Base-by-base conservation (phyloP, 106 monocot genomes). In the Phalaenopsis aphrodite region DNA sequence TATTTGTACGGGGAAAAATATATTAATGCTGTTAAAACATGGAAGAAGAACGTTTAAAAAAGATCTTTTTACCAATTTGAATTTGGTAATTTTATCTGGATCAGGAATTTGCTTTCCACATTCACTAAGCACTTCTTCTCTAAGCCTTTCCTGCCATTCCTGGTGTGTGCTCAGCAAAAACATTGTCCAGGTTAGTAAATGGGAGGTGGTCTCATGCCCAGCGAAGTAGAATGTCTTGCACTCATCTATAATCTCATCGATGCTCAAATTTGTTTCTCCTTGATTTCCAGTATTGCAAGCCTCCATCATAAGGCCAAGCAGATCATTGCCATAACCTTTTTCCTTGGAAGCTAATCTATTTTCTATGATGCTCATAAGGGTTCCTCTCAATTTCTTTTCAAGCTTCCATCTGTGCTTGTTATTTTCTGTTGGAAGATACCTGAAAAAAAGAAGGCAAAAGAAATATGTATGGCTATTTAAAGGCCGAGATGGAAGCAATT, bases 151-250 rank as follows among this genome's bases (percentile, higher is more conserved):
- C 67, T 93, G 93, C 91, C 93, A 93, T 41, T 91, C 82, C 21
- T n/a, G 85, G 58, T 91, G 57, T 5, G 84, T 84, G 77, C 83
- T 81, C 21, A 88, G 52, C 75, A 93, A 76, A 75, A 91, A 93
- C 77, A 87, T 55, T 12, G 87, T 86, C 93, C 93, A 93, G 17
- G 93, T 85, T 11, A 94, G 78, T 36, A 86, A 66, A 46, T 87
- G 83, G 1, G 93, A 72, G 0, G 93, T 89, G 4, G 89, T 91
- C 76, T 94, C 88, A 48, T 90, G 88, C 10, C 93, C 90, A 21
- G 81, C 90, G 11, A 94, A 89, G 80, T 83, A 91, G 84, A 94
- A 94, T 3, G 89, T 91, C 84, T 94, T 94, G 91, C 94, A 91
- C 79, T 94, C 94, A 21, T 87, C 87, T 6, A 91, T 82, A 5